phyloP scores from a whole-genome alignment of 2,329 filamentous ascomycete species.

The Cytospora mali region DNA sequence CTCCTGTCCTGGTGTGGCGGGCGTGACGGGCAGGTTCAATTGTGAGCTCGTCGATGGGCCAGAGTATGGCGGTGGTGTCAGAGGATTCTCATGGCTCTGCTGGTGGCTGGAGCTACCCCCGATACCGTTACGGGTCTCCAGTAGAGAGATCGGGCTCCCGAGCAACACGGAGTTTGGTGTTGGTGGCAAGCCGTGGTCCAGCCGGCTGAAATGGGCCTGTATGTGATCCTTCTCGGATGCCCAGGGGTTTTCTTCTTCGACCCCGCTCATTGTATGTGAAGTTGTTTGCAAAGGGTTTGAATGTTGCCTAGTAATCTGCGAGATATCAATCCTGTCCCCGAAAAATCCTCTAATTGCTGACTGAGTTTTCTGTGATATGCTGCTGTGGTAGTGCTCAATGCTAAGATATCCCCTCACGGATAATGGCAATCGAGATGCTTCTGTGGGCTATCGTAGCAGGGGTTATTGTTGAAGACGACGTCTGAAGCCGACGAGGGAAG shows the following conservation, averaged over 20 bases:
- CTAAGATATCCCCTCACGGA: not conserved
- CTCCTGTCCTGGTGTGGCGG: conserved; percentile 15
- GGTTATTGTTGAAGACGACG: not conserved
- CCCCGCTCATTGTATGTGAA: conserved; percentile 12
- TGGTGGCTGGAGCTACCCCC: conserved; percentile 1
- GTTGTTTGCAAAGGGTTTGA: not conserved
- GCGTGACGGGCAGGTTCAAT: conserved; percentile 10
- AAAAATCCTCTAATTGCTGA: not conserved
- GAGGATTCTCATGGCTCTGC: conserved; percentile 5
- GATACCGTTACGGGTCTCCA: not conserved
- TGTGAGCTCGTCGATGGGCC: conserved; percentile 35
- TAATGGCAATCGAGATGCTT: not conserved
- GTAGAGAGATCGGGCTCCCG: conserved; percentile 10
- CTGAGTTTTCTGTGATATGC: not conserved
- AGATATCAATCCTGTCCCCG: not conserved
- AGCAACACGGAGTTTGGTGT: conserved; percentile 9
- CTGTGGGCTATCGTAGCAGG: not conserved
- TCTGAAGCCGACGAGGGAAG: not conserved
- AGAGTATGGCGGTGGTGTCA: conserved; percentile 41
- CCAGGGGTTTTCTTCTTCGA: conserved; percentile 20
- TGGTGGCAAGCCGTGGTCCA: conserved; percentile 12
- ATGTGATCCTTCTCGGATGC: conserved; percentile 24
- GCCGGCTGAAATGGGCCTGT: conserved; percentile 13
- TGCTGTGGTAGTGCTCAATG: not conserved
- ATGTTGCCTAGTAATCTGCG: not conserved